Conservation (phyloP, 2,329 filamentous ascomycete genomes). For the Aspergillus flavus region DNA sequence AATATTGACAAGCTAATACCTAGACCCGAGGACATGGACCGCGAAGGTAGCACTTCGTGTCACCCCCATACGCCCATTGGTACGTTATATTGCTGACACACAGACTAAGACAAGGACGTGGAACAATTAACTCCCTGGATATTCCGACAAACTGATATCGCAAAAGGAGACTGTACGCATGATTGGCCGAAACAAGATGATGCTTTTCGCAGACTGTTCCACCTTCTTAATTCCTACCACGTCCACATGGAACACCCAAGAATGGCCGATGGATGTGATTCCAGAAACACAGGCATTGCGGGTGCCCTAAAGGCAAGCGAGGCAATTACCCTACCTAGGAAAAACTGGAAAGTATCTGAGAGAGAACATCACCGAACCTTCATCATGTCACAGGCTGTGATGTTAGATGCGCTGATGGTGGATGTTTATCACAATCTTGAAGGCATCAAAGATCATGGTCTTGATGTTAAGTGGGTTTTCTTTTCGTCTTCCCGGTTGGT, state of each 20-base stretch:
- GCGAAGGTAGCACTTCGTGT: conserved; percentile 5
- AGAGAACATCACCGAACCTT: not conserved
- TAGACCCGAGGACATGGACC: not conserved
- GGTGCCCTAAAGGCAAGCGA: not conserved
- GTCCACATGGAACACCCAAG: not conserved
- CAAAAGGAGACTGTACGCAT: not conserved
- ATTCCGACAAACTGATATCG: conserved; percentile 6
- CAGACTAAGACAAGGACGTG: conserved; percentile 6
- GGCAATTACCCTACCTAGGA: conserved; percentile 8
- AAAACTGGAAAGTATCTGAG: conserved; percentile 2
- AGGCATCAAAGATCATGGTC: not conserved
- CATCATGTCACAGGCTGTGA: not conserved
- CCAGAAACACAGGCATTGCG: not conserved
- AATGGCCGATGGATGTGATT: not conserved
- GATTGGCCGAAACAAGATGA: not conserved
- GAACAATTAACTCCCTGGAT: conserved; percentile 7
- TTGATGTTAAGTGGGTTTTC: not conserved
- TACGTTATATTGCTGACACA: not conserved
- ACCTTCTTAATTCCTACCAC: not conserved
- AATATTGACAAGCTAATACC: conserved; percentile 9
- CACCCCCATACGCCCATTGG: no score
- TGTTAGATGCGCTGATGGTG: conserved; percentile 1
- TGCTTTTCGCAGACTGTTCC: conserved; percentile 1
- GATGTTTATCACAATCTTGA: conserved; percentile 4
- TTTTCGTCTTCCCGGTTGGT: no score